phyloP scores from a whole-genome alignment of 208 protist species.

The Leishmania tarentolae region DNA sequence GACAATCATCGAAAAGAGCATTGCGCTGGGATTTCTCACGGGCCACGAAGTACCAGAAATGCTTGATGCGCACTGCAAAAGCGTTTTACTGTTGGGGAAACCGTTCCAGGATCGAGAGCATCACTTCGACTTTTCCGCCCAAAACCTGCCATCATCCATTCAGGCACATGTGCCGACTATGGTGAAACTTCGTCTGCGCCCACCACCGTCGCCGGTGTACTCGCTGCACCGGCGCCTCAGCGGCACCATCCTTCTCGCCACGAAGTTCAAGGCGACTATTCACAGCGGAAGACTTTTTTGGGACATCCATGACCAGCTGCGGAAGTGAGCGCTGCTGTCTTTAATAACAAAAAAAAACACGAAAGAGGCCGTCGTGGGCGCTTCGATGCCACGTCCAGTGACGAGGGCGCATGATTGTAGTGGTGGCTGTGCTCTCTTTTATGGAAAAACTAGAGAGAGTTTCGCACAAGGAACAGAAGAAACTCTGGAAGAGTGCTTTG shows the following conservation, averaged over 20 bases:
- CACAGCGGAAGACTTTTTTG: constrained; percentile 76
- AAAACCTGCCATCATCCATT: constrained; percentile 87
- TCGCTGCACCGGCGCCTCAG: constrained; percentile 96
- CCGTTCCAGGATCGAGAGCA: constrained; percentile 77
- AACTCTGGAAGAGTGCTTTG: not conserved
- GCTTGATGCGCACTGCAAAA: constrained; percentile 89
- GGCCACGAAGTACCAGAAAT: constrained; percentile 92
- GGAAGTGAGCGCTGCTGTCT: not conserved
- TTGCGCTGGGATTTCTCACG: constrained; percentile 95
- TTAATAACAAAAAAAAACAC: not conserved
- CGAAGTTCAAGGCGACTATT: constrained; percentile 88
- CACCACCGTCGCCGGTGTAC: constrained; percentile 93
- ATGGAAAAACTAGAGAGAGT: not conserved
- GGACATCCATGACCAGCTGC: constrained; percentile 51
- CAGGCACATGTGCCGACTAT: constrained; percentile 90
- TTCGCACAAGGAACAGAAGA: too few relatives aligned
- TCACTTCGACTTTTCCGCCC: constrained; percentile 88
- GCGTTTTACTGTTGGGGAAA: constrained; percentile 89
- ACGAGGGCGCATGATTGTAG: not conserved
- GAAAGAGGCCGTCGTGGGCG: not conserved
- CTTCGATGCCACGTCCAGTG: not conserved
- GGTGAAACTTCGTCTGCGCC: constrained; percentile 89
- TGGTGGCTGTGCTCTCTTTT: not conserved
- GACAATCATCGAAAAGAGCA: constrained; percentile 87
- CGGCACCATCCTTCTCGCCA: constrained; percentile 93